Evolutionary conservation across 78 protist genomes (phyloP).

Genomic region (Dictyostelium purpureum): DNA sequence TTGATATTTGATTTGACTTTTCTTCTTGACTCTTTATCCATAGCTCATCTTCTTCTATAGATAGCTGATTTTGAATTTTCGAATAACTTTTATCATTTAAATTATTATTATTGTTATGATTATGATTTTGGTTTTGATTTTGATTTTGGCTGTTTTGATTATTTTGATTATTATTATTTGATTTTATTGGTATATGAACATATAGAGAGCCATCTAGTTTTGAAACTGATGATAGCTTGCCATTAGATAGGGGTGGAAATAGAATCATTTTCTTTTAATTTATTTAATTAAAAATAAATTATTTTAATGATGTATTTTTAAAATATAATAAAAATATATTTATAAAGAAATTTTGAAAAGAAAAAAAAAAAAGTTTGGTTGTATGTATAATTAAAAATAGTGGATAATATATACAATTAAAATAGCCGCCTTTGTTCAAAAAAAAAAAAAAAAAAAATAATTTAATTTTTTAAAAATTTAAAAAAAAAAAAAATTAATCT

Average conservation of each 20-base stretch:
- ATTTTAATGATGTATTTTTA: too few species aligned
- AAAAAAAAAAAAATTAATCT: too few species aligned
- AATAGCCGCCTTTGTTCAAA: too few species aligned
- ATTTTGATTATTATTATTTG: not conserved
- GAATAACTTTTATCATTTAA: not conserved
- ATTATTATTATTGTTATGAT: not conserved
- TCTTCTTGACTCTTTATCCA: slow-evolving; percentile 20
- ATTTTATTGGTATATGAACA: slow-evolving; percentile 15
- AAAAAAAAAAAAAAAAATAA: too few species aligned
- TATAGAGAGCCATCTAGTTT: not conserved
- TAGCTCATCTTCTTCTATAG: not conserved
- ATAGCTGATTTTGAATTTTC: slow-evolving; percentile 12
- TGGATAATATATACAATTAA: too few species aligned
- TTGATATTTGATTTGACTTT: not conserved
- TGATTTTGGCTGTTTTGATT: not conserved
- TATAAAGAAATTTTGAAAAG: too few species aligned
- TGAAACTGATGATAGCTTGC: not conserved
- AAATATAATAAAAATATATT: too few species aligned
- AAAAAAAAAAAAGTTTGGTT: not conserved
- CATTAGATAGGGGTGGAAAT: slow-evolving; percentile 10
- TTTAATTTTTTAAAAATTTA: too few species aligned
- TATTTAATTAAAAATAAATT: too few species aligned
- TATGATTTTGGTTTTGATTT: not conserved
- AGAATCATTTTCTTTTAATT: not conserved
- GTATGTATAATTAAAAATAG: not conserved